These are phyloP conservation scores for Aspergillus versicolor DNA, from an alignment of 2,329 filamentous ascomycete genomes.

Conservation along the genomic window DNA sequence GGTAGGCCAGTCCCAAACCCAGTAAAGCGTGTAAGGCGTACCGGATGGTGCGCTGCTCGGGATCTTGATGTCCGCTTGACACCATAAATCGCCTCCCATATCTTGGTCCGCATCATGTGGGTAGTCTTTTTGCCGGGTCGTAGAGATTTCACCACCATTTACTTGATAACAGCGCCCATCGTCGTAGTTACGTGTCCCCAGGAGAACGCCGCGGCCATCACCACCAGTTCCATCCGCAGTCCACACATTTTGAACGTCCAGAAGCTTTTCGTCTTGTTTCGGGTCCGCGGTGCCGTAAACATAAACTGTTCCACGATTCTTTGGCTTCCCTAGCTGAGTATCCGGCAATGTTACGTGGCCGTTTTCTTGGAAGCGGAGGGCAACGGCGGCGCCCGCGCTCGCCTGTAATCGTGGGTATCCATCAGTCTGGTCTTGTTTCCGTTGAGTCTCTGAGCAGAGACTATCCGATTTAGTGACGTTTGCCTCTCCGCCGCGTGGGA, in stretches of 20 bases:
- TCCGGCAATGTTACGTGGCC: constrained; percentile 67
- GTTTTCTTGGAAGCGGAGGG: constrained; percentile 71
- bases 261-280: constrained; percentile 57
- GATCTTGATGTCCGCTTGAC: constrained; percentile 77
- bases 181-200: constrained; percentile 79
- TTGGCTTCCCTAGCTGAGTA: constrained; percentile 58
- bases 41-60: constrained; percentile 64
- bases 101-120: constrained; percentile 52
- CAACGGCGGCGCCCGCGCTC: constrained; percentile 61
- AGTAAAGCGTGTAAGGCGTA: constrained; percentile 78
- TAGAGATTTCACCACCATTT: constrained; percentile 61
- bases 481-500: constrained; percentile 55
- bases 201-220: constrained; percentile 71
- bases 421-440: constrained; percentile 57
- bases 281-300: constrained; percentile 70
- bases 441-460: constrained; percentile 66
- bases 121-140: constrained; percentile 57
- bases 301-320: constrained; percentile 69
- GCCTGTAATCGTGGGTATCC: constrained; percentile 63
- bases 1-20: constrained; percentile 94
- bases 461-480: constrained; percentile 51
- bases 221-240: constrained; percentile 77
- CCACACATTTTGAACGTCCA: constrained; percentile 72
- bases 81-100: constrained; percentile 65
- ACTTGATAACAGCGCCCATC: constrained; percentile 87